Evolutionary conservation across 768 basidiomycete genomes (phyloP).

Genomic region (Pluteus cervinus): DNA sequence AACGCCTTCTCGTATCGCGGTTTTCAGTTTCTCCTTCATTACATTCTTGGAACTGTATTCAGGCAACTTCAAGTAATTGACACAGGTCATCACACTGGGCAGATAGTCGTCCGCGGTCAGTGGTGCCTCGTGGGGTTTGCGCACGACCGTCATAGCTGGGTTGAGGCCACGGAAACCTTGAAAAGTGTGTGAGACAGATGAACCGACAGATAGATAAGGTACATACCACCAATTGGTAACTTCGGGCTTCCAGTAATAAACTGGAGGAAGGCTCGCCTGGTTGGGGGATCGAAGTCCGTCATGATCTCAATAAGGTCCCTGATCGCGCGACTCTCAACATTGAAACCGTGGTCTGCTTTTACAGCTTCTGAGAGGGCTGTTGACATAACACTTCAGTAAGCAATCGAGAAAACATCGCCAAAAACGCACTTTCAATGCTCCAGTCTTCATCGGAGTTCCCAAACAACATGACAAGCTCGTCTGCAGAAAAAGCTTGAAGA

Average conservation of each 20-base stretch:
- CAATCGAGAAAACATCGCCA: conserved; percentile 3
- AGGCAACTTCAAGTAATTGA: conserved; percentile 92
- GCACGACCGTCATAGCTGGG: conserved; percentile 91
- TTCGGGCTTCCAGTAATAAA: conserved; percentile 98
- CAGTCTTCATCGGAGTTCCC: conserved; percentile 99
- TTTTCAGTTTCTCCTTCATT: conserved; percentile 75
- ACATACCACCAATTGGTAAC: conserved; percentile 87
- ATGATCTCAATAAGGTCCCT: conserved; percentile 84
- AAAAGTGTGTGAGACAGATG: conserved; percentile 1
- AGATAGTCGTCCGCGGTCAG: conserved; percentile 90
- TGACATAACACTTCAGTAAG: conserved; percentile 2
- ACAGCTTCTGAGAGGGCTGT: conserved; percentile 82
- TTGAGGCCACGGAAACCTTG: conserved; percentile 91
- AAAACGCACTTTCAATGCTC: conserved; percentile 76
- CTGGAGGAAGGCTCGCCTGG: conserved; percentile 85
- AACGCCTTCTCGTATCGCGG: conserved; percentile 90
- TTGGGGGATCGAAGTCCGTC: conserved; percentile 65
- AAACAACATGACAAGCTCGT: conserved; percentile 94
- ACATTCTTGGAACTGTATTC: conserved; percentile 88
- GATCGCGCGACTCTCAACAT: conserved; percentile 89
- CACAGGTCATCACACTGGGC: conserved; percentile 98
- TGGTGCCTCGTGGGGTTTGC: conserved; percentile 92
- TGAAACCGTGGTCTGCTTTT: conserved; percentile 98
- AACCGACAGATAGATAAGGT: neutral
- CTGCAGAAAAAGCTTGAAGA: conserved; percentile 85